A percentile compares a stretch with the other conserved stretches of the same genome.
Conservation (phyloP, 257 asterid species). For the Scutellaria galericulata region DNA sequence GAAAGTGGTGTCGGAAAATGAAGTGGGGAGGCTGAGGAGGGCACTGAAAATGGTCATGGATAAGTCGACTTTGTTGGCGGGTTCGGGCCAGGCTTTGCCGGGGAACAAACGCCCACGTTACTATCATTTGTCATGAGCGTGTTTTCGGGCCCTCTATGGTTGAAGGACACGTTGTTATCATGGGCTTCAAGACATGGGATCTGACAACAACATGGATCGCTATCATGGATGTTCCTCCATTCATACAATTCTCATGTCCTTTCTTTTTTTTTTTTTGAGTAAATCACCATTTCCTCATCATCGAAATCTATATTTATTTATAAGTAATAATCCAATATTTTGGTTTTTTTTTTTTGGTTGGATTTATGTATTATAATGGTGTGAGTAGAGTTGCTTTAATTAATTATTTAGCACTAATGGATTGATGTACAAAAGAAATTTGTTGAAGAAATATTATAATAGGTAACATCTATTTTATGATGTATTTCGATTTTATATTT, state of each 20-base stretch:
- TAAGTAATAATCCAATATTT: neutral
- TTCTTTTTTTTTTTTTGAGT: constrained; percentile 27
- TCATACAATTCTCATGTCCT: neutral
- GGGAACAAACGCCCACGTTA: constrained; percentile 78
- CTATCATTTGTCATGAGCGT: constrained; percentile 44
- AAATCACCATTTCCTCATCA: neutral
- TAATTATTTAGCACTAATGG: no score
- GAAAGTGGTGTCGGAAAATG: constrained; percentile 30
- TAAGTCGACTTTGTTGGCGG: constrained; percentile 57
- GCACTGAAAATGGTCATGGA: constrained; percentile 74
- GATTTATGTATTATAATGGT: neutral
- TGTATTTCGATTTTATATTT: no score
- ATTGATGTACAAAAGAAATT: no score
- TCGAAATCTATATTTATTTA: neutral
- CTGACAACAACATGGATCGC: constrained; percentile 35
- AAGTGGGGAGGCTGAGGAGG: constrained; percentile 53
- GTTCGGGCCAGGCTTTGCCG: constrained; percentile 62
- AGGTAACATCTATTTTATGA: no score
- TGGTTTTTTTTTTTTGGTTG: neutral
- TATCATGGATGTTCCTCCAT: constrained; percentile 31
- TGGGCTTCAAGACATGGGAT: constrained; percentile 22
- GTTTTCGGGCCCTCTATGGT: neutral
- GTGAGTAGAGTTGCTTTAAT: no score
- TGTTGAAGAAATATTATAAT: no score
- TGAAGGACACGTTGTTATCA: constrained; percentile 37